Evolutionary conservation across 306 rosid genomes (phyloP), one percentile per base, ranked within the genome.

Genomic region (Clitoria ternatea): DNA sequence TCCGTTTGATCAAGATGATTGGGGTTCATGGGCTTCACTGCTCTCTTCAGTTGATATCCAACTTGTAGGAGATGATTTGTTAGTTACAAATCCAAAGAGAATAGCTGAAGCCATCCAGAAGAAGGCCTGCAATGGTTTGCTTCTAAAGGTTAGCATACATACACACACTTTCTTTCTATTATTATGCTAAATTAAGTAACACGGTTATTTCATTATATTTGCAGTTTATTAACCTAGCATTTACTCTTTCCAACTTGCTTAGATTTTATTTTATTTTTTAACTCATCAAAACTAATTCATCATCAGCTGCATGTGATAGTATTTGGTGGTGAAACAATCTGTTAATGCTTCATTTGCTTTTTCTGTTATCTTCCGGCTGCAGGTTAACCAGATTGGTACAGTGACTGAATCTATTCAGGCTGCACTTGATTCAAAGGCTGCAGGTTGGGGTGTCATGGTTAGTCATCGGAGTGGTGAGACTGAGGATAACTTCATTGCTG

Each of bases 381-480:
- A 95, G 99, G 99, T 95, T 56, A 95, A 95, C 87, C 99, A 95
- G 86, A 95, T 95, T 32, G 99, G 99, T 66, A 83, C 99, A 0
- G 92, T 95, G 23, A 91, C 92, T 4, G 97, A 95, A 82, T 95
- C 99, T 66, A 85, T 95, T 83, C 92, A 69, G 74, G 99, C 99
- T 76, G 99, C 99, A 52, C 92, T 89, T 48, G 99, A 95, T 85
- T 88, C 99, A 27, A 95, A 95, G 79, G 96, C 97, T 20, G 97
- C 99, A 4, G 96, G 99, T 70, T 95, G 97, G 99, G 97, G 99
- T 56, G 97, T 95, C 77, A 95, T 95, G 99, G 99, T 95, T 71
- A 91, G 99, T 84, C 97, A 95, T 72, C 84, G 97, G 37, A 95
- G 99, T 62, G 99, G 99, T 23, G 99, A 95, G 86, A 95, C 99